Base-by-base conservation (phyloP, 495 filamentous ascomycete species). In the Talaromyces proteolyticus region DNA sequence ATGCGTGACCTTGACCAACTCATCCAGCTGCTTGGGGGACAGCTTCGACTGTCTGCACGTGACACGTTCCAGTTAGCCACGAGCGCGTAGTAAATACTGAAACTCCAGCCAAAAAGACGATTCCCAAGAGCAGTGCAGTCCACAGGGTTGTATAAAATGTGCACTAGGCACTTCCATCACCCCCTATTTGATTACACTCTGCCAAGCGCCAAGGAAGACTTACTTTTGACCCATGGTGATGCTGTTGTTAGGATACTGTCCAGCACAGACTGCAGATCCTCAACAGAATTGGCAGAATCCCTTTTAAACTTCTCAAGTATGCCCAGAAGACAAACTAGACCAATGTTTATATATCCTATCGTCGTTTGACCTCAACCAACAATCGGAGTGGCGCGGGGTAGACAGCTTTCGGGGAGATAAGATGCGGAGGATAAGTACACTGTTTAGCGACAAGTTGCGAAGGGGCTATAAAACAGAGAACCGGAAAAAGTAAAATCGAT, bases 1-100 rank as follows among this genome's bases (percentile, higher is more conserved):
- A 69, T 96, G 89, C 19, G 93, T 99, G 46, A 89, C 88, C 74
- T 85, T 89, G 65, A 96, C 91, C 57, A 99, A 82, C 70, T 99
- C 93, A 44, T 81, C 82, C 56, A 99, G 84, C 74, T 97, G 90
- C 62, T 94, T 83, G 58, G 91, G 88, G 37, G 91, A 95, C 59
- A 99, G 87, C 75, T 96, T 98, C 29, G 88, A 92, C 70, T 93
- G 88, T 62, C 89, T 94, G 55, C 24, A 53, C 4, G 19, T 16
- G 29, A 34, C 29, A 14, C 29, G 14, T 2, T 14, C 29, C 4
- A 14, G 29, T 34, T 34, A 34, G 29, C 29, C 29, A 34, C 1
- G 14, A 8, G 14, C 29, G 29, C 14, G 29, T 34, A 29, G 25
- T 29, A 34, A 14, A 8, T 14, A 34, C 14, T 8, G 4, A n/a